phyloP scores from a whole-genome alignment of 2,329 filamentous ascomycete genomes.

The Passalora sequoiae region DNA sequence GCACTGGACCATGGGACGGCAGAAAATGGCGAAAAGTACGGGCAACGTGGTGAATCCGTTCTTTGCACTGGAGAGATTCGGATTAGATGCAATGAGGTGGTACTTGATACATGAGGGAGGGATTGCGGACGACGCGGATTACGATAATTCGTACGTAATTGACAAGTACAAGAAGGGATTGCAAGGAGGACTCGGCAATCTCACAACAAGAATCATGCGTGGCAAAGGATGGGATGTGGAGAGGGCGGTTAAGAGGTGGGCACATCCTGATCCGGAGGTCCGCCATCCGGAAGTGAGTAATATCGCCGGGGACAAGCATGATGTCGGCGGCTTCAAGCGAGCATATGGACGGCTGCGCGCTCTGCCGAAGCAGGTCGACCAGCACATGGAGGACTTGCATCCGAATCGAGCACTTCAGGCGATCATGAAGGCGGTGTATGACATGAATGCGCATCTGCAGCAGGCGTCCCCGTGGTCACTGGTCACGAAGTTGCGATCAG shows the following conservation, averaged over 20 bases:
- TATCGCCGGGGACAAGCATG: too few relatives aligned
- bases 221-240: slow-evolving; percentile 54
- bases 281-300: not conserved
- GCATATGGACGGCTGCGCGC: slow-evolving; percentile 9
- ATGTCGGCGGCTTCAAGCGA: not conserved
- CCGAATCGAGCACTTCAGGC: slow-evolving; percentile 60
- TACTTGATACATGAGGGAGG: slow-evolving; percentile 79
- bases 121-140: slow-evolving; percentile 72
- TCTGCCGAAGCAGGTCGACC: slow-evolving; percentile 42
- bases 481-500: slow-evolving; percentile 33
- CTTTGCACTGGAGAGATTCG: slow-evolving; percentile 83
- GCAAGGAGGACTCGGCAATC: slow-evolving; percentile 72
- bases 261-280: slow-evolving; percentile 12
- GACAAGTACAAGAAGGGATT: slow-evolving; percentile 74
- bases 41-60: slow-evolving; percentile 96
- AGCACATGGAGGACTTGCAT: slow-evolving; percentile 59
- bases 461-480: slow-evolving; percentile 64
- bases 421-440: slow-evolving; percentile 58
- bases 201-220: slow-evolving; percentile 62
- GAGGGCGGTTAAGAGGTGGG: slow-evolving; percentile 29
- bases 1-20: slow-evolving; percentile 87
- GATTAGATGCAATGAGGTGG: slow-evolving; percentile 80
- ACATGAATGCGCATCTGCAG: slow-evolving; percentile 64
- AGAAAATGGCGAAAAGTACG: slow-evolving; percentile 94
- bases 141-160: slow-evolving; percentile 72